These are phyloP conservation scores for Claviceps africana DNA, from an alignment of 2,329 filamentous ascomycete species.

Conservation along the genomic window DNA sequence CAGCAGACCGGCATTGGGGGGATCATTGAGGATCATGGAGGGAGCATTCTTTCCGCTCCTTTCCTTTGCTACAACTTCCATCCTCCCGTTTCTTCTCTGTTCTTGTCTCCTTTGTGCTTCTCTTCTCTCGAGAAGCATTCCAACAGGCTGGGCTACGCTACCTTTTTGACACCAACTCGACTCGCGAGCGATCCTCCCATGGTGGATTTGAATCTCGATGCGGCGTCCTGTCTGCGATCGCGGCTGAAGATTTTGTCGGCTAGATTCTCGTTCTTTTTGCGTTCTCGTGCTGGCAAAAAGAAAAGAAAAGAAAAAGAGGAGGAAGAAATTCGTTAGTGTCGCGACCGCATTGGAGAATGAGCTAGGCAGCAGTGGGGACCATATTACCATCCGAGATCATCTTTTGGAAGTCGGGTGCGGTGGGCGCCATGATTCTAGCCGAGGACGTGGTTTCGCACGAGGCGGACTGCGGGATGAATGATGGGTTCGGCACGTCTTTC, in stretches of 20 bases:
- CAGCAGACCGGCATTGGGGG: not conserved
- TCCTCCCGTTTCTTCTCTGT: too few relatives aligned
- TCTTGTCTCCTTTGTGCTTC: too few relatives aligned
- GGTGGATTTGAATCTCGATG: constrained; percentile 30
- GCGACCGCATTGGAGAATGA: not conserved
- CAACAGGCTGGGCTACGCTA: constrained; percentile 16
- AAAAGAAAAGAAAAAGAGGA: not conserved
- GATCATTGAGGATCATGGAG: not conserved
- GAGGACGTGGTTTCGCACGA: not conserved
- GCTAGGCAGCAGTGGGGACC: not conserved
- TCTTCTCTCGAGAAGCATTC: not conserved
- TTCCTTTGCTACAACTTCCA: too few relatives aligned
- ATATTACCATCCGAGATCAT: constrained; percentile 38
- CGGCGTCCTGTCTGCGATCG: constrained; percentile 44
- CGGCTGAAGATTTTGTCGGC: constrained; percentile 57
- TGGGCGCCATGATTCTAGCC: constrained; percentile 24
- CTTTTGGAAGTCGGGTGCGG: constrained; percentile 38
- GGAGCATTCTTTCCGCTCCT: too few relatives aligned
- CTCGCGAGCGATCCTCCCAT: constrained; percentile 49
- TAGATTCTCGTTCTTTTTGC: constrained; percentile 57
- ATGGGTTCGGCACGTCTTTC: not conserved
- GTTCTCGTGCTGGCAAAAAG: constrained; percentile 41
- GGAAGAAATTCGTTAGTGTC: not conserved
- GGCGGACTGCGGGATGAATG: not conserved
- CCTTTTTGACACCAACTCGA: constrained; percentile 61